Percentiles rank a stretch among this genome's conserved stretches.
Conservation (phyloP, 768 basidiomycete species). For the Daedalea quercina region DNA sequence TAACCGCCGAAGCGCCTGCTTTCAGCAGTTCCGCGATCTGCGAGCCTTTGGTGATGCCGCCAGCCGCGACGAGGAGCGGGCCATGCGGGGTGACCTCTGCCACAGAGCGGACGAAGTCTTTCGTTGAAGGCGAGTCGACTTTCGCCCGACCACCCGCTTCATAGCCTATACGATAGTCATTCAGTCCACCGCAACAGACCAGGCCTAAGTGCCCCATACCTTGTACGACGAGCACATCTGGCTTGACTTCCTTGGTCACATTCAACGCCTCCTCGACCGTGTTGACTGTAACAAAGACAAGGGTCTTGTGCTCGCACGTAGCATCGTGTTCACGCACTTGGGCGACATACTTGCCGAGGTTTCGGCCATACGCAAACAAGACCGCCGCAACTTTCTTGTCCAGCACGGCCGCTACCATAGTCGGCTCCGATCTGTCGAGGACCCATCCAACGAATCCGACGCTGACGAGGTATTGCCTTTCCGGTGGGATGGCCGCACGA, state of each 20-base stretch:
- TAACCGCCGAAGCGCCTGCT: slow-evolving; percentile 62
- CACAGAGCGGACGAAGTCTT: slow-evolving; percentile 53
- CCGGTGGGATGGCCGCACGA: slow-evolving; percentile 14
- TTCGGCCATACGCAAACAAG: slow-evolving; percentile 69
- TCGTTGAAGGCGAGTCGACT: slow-evolving; percentile 46
- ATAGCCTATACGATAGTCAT: slow-evolving; percentile 38
- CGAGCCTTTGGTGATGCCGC: slow-evolving; percentile 58
- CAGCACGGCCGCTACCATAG: slow-evolving; percentile 43
- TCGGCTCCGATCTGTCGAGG: slow-evolving; percentile 39
- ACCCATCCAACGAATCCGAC: slow-evolving; percentile 69
- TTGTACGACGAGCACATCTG: slow-evolving; percentile 74
- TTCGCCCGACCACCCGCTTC: slow-evolving; percentile 80
- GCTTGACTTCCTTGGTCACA: slow-evolving; percentile 62
- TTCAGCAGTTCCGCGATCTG: slow-evolving; percentile 61
- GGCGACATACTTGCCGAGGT: slow-evolving; percentile 55
- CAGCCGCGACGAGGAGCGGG: slow-evolving; percentile 64
- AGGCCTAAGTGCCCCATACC: slow-evolving; percentile 32
- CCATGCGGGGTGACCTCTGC: slow-evolving; percentile 34
- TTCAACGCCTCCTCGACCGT: slow-evolving; percentile 51
- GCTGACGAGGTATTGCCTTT: slow-evolving; percentile 45
- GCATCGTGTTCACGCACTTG: slow-evolving; percentile 27
- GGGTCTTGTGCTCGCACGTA: slow-evolving; percentile 31
- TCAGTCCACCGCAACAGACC: background rate
- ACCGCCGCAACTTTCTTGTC: slow-evolving; percentile 46
- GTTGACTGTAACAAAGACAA: slow-evolving; percentile 61